A percentile compares a stretch with the other conserved stretches of the same genome.
These are phyloP conservation scores for Setomelanomma holmii DNA, from an alignment of 2,329 filamentous ascomycete genomes.

Conservation along the genomic window DNA sequence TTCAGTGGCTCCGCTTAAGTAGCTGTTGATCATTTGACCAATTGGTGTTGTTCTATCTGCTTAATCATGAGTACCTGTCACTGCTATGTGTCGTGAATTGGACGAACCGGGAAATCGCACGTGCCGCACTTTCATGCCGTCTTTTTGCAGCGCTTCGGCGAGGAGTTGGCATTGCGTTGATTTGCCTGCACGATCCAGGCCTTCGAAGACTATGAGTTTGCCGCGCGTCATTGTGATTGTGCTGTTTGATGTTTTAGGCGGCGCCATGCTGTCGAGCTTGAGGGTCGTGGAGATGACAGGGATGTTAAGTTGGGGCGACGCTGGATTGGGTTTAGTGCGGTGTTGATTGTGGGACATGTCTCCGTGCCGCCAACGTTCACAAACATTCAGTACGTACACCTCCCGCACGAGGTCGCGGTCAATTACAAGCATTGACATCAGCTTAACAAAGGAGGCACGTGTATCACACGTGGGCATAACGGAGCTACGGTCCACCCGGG, in stretches of 20 bases:
- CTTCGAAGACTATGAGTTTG: slow-evolving; percentile 83
- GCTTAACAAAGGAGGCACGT: no score
- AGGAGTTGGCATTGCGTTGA: slow-evolving; percentile 84
- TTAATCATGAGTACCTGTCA: slow-evolving; percentile 1
- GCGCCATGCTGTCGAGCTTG: background rate
- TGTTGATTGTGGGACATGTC: no score
- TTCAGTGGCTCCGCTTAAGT: slow-evolving; percentile 74
- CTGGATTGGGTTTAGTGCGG: background rate
- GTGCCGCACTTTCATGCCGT: slow-evolving; percentile 62
- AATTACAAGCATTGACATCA: no score
- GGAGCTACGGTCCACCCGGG: no score
- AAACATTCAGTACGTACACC: no score
- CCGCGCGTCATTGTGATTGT: slow-evolving; percentile 59
- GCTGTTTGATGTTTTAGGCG: slow-evolving; percentile 7
- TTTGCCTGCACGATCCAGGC: slow-evolving; percentile 89
- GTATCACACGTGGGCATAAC: no score
- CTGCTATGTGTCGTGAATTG: background rate
- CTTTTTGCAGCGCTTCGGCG: slow-evolving; percentile 58
- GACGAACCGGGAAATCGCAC: slow-evolving; percentile 70
- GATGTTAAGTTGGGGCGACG: background rate
- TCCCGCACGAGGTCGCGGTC: no score
- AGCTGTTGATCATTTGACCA: slow-evolving; percentile 84
- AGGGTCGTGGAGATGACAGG: background rate
- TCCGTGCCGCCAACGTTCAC: no score
- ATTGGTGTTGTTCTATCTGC: slow-evolving; percentile 83